Conservation (phyloP, 495 filamentous ascomycete species). For the Penicillium malachiteum region DNA sequence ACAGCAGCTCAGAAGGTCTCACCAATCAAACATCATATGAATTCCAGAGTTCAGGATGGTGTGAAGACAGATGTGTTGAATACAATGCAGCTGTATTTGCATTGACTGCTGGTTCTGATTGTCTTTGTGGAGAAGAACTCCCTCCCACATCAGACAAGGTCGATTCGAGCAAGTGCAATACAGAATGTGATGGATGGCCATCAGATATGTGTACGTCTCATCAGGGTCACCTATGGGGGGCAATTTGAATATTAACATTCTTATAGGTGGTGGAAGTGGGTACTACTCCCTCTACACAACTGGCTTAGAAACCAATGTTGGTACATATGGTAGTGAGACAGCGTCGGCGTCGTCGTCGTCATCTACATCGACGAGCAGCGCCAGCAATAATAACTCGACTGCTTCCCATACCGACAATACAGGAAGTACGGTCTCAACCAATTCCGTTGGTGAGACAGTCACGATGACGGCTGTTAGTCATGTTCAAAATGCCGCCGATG, state of each 20-base stretch:
- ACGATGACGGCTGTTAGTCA: slow-evolving; percentile 35
- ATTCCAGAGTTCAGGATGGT: slow-evolving; percentile 52
- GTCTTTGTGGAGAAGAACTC: slow-evolving; percentile 47
- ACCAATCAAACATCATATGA: slow-evolving; percentile 23
- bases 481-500: slow-evolving; percentile 4
- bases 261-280: slow-evolving; percentile 43
- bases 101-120: slow-evolving; percentile 41
- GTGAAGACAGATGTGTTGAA: slow-evolving; percentile 36
- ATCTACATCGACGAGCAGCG: slow-evolving; percentile 16
- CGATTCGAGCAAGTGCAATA: slow-evolving; percentile 34
- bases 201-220: slow-evolving; percentile 47
- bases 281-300: slow-evolving; percentile 50
- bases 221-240: background rate
- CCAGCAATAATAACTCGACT: slow-evolving; percentile 9
- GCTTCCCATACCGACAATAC: slow-evolving; percentile 21
- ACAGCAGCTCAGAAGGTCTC: slow-evolving; percentile 32
- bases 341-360: slow-evolving; percentile 10
- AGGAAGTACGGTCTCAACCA: slow-evolving; percentile 17
- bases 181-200: slow-evolving; percentile 43
- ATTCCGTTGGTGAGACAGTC: slow-evolving; percentile 35
- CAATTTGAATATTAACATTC: slow-evolving; percentile 1
- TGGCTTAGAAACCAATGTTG: slow-evolving; percentile 30
- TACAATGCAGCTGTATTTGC: slow-evolving; percentile 41
- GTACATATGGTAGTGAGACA: background rate
- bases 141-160: slow-evolving; percentile 42